Evolutionary conservation across 768 basidiomycete species (phyloP).

Genomic region (Leucocoprinus leucothites): DNA sequence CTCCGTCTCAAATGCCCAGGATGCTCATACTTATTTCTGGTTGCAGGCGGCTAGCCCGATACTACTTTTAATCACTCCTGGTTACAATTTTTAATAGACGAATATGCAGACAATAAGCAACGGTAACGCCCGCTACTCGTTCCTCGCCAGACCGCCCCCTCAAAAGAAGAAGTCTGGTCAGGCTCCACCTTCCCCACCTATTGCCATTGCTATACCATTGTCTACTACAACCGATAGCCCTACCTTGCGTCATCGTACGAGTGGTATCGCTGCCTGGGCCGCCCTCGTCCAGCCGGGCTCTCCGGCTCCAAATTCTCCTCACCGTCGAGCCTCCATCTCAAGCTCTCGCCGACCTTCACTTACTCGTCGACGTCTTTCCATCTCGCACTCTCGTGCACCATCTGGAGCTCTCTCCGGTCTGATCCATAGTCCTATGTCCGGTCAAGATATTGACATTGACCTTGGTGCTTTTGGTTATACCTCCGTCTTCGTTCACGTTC

Average conservation of each 20-base stretch:
- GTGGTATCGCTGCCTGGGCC: slow-evolving; percentile 61
- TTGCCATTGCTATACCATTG: slow-evolving; percentile 2
- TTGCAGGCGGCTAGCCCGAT: slow-evolving; percentile 5
- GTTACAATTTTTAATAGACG: not conserved
- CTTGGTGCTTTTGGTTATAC: slow-evolving; percentile 64
- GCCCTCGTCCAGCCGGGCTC: slow-evolving; percentile 67
- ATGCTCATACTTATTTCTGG: slow-evolving; percentile 1
- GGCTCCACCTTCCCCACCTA: slow-evolving; percentile 26
- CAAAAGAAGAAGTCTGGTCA: slow-evolving; percentile 29
- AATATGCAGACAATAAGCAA: slow-evolving; percentile 6
- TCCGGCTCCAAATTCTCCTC: slow-evolving; percentile 43
- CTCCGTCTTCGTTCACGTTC: slow-evolving; percentile 57
- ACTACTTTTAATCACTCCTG: not conserved
- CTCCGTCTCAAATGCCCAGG: slow-evolving; percentile 8
- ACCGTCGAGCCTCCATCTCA: slow-evolving; percentile 28
- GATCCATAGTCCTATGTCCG: slow-evolving; percentile 45
- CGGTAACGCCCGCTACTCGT: slow-evolving; percentile 29
- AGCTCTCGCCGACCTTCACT: slow-evolving; percentile 19
- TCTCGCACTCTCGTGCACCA: slow-evolving; percentile 34
- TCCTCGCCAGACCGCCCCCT: slow-evolving; percentile 40
- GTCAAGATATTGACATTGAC: slow-evolving; percentile 49
- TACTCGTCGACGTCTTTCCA: slow-evolving; percentile 24
- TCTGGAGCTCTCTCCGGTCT: slow-evolving; percentile 48
- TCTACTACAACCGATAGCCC: slow-evolving; percentile 15
- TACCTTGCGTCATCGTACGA: slow-evolving; percentile 31